phyloP scores from a whole-genome alignment of 345 rosid species.

The Orychophragmus violaceus region DNA sequence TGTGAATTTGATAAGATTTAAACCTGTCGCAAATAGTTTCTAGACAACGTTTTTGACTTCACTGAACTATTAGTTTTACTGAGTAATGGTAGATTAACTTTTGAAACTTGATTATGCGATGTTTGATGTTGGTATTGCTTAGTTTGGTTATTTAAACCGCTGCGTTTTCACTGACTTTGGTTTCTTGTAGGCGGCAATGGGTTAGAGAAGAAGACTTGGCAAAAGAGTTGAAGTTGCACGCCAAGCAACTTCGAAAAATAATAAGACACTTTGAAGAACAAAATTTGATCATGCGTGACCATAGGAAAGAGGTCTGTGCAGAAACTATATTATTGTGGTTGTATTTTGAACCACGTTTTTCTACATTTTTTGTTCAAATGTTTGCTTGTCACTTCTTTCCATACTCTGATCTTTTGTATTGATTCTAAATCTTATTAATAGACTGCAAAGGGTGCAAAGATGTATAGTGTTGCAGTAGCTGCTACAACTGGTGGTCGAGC shows the following conservation, averaged over 20 bases:
- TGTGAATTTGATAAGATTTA: not conserved
- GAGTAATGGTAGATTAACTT: not conserved
- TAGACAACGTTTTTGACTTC: not conserved
- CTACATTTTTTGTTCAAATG: not conserved
- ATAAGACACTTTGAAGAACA: slow-evolving; percentile 74
- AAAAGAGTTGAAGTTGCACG: slow-evolving; percentile 66
- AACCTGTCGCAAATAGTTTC: not conserved
- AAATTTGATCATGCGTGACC: slow-evolving; percentile 64
- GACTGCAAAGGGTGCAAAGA: slow-evolving; percentile 86
- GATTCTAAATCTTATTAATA: slow-evolving; percentile 26
- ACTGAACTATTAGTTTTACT: not conserved
- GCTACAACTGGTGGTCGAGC: slow-evolving; percentile 67
- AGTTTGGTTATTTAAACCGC: not conserved
- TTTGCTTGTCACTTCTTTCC: slow-evolving; percentile 7
- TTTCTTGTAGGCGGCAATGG: slow-evolving; percentile 65
- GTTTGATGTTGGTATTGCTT: not conserved
- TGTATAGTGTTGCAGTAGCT: slow-evolving; percentile 72
- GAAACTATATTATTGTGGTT: not conserved
- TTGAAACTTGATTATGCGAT: not conserved
- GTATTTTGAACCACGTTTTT: not conserved
- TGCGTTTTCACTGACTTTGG: not conserved
- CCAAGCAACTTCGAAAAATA: slow-evolving; percentile 74
- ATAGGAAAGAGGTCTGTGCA: slow-evolving; percentile 70
- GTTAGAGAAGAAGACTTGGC: slow-evolving; percentile 97
- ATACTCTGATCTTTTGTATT: not conserved